Conservation (phyloP, 2,329 filamentous ascomycete genomes). For the Hymenoscyphus infarciens region DNA sequence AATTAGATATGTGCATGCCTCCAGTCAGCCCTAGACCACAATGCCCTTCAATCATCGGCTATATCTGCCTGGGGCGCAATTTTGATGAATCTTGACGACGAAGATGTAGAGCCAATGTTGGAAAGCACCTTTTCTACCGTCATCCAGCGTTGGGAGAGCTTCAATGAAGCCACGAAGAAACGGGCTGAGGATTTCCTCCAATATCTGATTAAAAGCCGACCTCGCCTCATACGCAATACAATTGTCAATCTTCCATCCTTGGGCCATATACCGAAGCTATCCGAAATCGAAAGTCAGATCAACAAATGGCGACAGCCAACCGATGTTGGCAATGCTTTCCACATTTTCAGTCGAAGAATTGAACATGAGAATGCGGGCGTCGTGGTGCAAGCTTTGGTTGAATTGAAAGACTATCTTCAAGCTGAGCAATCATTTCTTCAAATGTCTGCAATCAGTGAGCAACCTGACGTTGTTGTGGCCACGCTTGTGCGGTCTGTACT, state of each 20-base stretch:
- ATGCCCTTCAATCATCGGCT: conserved; percentile 71
- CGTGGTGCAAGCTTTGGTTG: conserved; percentile 73
- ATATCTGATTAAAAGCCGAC: conserved; percentile 35
- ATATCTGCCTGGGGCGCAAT: conserved; percentile 84
- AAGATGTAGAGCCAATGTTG: conserved; percentile 75
- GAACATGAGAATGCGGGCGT: conserved; percentile 83
- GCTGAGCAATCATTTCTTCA: conserved; percentile 75
- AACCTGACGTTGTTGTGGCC: conserved; percentile 71
- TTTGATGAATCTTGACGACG: conserved; percentile 68
- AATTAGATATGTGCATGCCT: conserved; percentile 83
- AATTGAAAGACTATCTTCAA: conserved; percentile 71
- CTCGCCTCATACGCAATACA: conserved; percentile 56
- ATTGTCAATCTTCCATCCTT: conserved; percentile 78
- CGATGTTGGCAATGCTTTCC: conserved; percentile 63
- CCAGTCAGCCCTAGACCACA: conserved; percentile 73
- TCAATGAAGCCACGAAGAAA: conserved; percentile 58
- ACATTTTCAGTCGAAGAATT: conserved; percentile 70
- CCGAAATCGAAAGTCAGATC: conserved; percentile 64
- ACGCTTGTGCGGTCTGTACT: conserved; percentile 73
- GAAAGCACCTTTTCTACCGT: conserved; percentile 90
- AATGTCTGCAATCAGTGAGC: conserved; percentile 74
- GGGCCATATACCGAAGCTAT: conserved; percentile 63
- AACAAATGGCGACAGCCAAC: conserved; percentile 60
- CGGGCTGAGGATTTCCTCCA: conserved; percentile 61
- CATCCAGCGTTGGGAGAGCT: conserved; percentile 70